A percentile compares a stretch with the other conserved stretches of the same genome.
phyloP scores from a whole-genome alignment of 306 rosid genomes.

The Oemleria cerasiformis region DNA sequence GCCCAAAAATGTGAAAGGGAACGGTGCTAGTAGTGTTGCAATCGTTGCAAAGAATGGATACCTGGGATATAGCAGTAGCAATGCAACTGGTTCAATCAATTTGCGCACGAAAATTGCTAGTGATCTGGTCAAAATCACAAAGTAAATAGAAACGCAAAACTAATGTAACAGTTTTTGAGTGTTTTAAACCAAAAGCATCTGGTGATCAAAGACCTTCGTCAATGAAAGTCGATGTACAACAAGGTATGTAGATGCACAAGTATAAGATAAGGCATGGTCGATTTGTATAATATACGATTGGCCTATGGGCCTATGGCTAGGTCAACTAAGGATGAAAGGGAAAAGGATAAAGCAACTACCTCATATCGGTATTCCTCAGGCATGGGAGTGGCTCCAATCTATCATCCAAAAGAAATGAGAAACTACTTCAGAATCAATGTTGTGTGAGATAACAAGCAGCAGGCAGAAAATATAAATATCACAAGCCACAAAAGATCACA shows the following conservation, averaged over 20 bases:
- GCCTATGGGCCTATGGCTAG: no score
- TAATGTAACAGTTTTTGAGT: background rate
- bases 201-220: background rate
- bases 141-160: slow-evolving; percentile 1
- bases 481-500: background rate
- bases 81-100: background rate
- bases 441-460: background rate
- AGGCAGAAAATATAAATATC: slow-evolving; percentile 2
- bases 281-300: no score
- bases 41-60: slow-evolving; percentile 72
- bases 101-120: background rate
- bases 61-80: slow-evolving; percentile 36
- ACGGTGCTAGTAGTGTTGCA: slow-evolving; percentile 44
- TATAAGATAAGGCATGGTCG: background rate
- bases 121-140: background rate
- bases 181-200: background rate
- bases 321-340: background rate
- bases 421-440: background rate
- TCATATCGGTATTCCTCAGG: slow-evolving; percentile 48
- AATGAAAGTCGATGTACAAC: background rate
- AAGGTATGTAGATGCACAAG: background rate
- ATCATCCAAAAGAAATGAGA: slow-evolving; percentile 11
- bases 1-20: slow-evolving; percentile 59
- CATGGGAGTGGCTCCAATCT: slow-evolving; percentile 43
- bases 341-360: slow-evolving; percentile 38